phyloP scores from a whole-genome alignment of 2,329 filamentous ascomycete genomes.

The Talaromyces verruculosus region DNA sequence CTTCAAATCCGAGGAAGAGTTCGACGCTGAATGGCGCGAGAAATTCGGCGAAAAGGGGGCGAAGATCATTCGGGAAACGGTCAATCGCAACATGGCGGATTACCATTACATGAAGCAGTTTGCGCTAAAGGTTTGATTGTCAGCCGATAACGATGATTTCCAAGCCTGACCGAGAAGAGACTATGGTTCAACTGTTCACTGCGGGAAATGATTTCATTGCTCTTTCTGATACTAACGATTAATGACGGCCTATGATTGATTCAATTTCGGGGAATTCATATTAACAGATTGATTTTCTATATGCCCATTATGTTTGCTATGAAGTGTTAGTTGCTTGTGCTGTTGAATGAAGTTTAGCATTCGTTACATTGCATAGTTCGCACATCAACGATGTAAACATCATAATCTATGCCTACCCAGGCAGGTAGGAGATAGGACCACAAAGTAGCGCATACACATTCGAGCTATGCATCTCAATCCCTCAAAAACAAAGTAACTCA shows the following conservation, averaged over 20 bases:
- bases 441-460: not conserved
- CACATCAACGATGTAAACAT: not conserved
- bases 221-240: not conserved
- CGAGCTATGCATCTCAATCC: not conserved
- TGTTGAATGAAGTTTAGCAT: not conserved
- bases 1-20: conserved; percentile 53
- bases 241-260: conserved; percentile 4
- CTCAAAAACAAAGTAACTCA: not conserved
- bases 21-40: conserved; percentile 60
- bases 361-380: not conserved
- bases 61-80: conserved; percentile 58
- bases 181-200: not conserved
- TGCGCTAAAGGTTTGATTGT: conserved; percentile 53
- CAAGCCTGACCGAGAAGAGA: not conserved
- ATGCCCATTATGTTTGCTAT: not conserved
- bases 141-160: not conserved
- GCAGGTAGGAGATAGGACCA: not conserved
- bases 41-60: conserved; percentile 62
- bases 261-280: not conserved
- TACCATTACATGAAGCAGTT: conserved; percentile 67
- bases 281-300: conserved; percentile 5
- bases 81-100: conserved; percentile 59
- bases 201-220: not conserved
- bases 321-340: not conserved
- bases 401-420: not conserved